These are phyloP conservation scores for Aspergillus leporis DNA, from an alignment of 495 filamentous ascomycete genomes.

Conservation along the genomic window DNA sequence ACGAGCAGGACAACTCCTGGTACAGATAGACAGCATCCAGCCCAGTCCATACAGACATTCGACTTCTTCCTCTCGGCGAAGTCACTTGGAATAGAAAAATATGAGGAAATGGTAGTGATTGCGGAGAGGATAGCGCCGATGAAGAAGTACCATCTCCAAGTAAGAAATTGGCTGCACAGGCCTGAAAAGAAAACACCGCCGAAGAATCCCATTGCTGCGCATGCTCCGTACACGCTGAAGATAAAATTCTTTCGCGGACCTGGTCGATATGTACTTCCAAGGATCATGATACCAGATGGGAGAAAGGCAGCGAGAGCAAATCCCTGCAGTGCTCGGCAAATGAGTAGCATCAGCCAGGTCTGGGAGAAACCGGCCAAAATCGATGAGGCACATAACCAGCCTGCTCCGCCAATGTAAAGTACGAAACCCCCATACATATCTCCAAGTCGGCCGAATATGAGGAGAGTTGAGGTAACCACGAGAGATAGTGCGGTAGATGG, in stretches of 20 bases:
- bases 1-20: slow-evolving; percentile 69
- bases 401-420: slow-evolving; percentile 65
- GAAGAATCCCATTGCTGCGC: slow-evolving; percentile 79
- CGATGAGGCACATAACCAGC: slow-evolving; percentile 74
- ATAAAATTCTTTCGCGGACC: slow-evolving; percentile 85
- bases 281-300: slow-evolving; percentile 74
- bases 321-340: slow-evolving; percentile 76
- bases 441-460: slow-evolving; percentile 74
- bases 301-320: slow-evolving; percentile 77
- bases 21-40: slow-evolving; percentile 63
- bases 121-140: slow-evolving; percentile 61
- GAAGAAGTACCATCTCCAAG: slow-evolving; percentile 82
- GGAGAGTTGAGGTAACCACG: slow-evolving; percentile 69
- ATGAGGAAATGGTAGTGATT: slow-evolving; percentile 53
- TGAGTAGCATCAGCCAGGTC: slow-evolving; percentile 70
- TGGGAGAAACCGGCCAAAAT: slow-evolving; percentile 71
- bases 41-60: slow-evolving; percentile 68
- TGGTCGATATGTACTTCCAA: slow-evolving; percentile 79
- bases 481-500: slow-evolving; percentile 78
- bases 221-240: slow-evolving; percentile 78
- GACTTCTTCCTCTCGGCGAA: slow-evolving; percentile 45
- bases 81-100: slow-evolving; percentile 68
- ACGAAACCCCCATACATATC: slow-evolving; percentile 78
- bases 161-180: slow-evolving; percentile 59
- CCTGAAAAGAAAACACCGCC: slow-evolving; percentile 81